Evolutionary conservation across 495 filamentous ascomycete species (phyloP), one percentile per base, ranked within the genome.

Genomic region (Xylaria flabelliformis): DNA sequence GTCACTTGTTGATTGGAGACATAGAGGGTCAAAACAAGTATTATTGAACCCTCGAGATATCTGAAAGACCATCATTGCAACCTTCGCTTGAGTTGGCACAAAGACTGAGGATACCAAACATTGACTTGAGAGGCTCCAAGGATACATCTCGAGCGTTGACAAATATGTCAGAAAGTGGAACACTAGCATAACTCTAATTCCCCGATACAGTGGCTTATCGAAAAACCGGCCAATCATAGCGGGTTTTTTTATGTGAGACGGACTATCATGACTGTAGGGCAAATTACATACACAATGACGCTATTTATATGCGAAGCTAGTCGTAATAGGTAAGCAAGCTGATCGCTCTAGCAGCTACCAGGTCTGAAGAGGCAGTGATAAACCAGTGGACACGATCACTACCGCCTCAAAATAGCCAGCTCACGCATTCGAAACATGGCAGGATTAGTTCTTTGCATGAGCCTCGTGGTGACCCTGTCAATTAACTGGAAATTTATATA

Each of bases 121-220:
- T 15, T 26, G 36, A 64, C 61, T 64, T 64, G 36, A 15, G 36
- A 24, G 36, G 61, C 61, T 61, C 58, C 26, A 4, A 56, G 53
- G 26, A 61, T 34, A 19, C 10, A 32, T 9, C 65, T 19, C 17
- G 32, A 17, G 36, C 55, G 44, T 70, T 70, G 68, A 70, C 68
- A 70, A 70, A 70, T 70, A 63, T 70, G 58, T 41, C n/a, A 55
- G 58, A 32, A 55, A 32, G 56, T 67, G 65, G 65, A 56, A 19
- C 50, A 56, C 65, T 19, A 26, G 64, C 48, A 67, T 55, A 56
- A 67, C 50, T 41, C 58, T 50, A 41, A 39, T 66, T 29, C 29
- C 63, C 64, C 46, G 65, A 56, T 56, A n/a, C 46, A 66, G 36
- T 50, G 26, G 10, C 65, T 56, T 46, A 36, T 66, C n/a, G 19